Percentiles rank a stretch among this genome's conserved stretches.
Conservation (phyloP, 768 basidiomycete species). For the Collybia sp. region DNA sequence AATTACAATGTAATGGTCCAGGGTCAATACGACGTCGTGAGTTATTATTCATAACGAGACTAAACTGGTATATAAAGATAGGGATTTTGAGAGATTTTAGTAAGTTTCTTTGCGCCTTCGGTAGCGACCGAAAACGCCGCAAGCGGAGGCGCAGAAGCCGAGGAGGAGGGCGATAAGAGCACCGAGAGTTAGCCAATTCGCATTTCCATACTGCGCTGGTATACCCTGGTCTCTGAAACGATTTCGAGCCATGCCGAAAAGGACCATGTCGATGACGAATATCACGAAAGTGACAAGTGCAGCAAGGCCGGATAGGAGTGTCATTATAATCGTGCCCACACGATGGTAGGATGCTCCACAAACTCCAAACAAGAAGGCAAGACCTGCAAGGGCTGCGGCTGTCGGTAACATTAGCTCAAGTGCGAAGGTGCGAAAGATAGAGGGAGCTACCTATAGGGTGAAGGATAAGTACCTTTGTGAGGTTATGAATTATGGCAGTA, state of each 20-base stretch:
- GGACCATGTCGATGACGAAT: conserved; percentile 75
- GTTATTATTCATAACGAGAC: background rate
- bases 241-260: conserved; percentile 68
- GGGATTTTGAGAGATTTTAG: background rate
- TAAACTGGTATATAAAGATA: background rate
- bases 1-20: too few relatives aligned
- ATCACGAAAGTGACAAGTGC: conserved; percentile 62
- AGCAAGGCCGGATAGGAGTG: conserved; percentile 61
- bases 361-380: conserved; percentile 65
- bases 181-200: conserved; percentile 78
- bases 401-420: conserved; percentile 3
- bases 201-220: conserved; percentile 65
- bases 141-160: conserved; percentile 60
- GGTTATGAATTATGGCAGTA: conserved; percentile 53
- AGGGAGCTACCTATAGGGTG: conserved; percentile 64
- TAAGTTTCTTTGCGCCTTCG: conserved; percentile 30
- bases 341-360: conserved; percentile 65
- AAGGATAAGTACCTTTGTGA: conserved; percentile 71
- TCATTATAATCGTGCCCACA: conserved; percentile 74
- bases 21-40: too few relatives aligned
- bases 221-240: conserved; percentile 46
- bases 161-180: conserved; percentile 64
- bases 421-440: conserved; percentile 3
- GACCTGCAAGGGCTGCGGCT: conserved; percentile 62
- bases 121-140: conserved; percentile 67